Percentiles rank a stretch among this genome's conserved stretches.
Evolutionary conservation across 495 filamentous ascomycete species (phyloP).

Genomic region (Daldinia vernicosa): DNA sequence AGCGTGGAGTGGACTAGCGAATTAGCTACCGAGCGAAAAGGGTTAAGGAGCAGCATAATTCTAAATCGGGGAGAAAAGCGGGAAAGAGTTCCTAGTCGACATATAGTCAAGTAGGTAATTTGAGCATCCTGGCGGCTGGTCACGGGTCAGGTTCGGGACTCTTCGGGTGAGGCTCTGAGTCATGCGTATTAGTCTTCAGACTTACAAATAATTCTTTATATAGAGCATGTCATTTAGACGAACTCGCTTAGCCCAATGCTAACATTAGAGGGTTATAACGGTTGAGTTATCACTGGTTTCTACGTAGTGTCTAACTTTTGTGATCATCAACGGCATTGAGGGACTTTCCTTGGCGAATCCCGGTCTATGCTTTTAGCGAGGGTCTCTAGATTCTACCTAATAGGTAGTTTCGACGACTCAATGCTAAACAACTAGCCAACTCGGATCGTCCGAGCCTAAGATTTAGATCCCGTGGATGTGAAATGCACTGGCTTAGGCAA

Average conservation of each 20-base stretch:
- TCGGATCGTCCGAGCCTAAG: neutral
- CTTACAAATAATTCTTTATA: conserved; percentile 18
- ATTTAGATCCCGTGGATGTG: neutral
- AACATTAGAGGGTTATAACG: neutral
- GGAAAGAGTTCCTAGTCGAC: neutral
- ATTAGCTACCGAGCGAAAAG: conserved; percentile 1
- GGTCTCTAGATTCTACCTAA: neutral
- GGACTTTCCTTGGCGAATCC: neutral
- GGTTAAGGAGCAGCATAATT: neutral
- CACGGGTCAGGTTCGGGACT: conserved; percentile 29
- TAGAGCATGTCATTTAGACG: conserved; percentile 3
- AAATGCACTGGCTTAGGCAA: neutral
- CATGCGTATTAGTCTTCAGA: conserved; percentile 5
- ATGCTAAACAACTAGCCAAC: too few relatives aligned
- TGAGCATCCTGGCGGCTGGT: conserved; percentile 13
- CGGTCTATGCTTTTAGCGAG: neutral
- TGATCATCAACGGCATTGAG: neutral
- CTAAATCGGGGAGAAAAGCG: neutral
- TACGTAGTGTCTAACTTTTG: neutral
- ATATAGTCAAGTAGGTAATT: conserved; percentile 5
- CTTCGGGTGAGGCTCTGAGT: conserved; percentile 15
- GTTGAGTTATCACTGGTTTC: neutral
- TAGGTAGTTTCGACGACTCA: neutral
- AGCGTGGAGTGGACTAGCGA: neutral
- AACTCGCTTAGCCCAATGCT: neutral